A percentile compares a stretch with the other conserved stretches of the same genome.
phyloP scores from a whole-genome alignment of 495 filamentous ascomycete genomes.

The Neurospora sp. region DNA sequence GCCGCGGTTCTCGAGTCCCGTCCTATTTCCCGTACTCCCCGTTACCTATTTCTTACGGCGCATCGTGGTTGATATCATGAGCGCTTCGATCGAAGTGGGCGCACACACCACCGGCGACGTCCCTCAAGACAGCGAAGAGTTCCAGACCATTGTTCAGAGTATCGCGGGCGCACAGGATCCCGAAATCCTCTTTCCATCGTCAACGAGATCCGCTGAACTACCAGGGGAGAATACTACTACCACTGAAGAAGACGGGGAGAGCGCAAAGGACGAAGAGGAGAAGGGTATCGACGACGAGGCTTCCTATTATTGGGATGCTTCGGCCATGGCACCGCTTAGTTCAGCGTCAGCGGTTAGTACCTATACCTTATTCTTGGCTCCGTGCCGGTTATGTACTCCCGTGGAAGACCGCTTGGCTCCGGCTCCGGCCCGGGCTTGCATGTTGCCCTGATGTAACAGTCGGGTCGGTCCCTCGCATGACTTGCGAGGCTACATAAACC shows the following conservation, averaged over 20 bases:
- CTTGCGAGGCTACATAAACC: background rate
- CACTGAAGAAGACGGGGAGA: background rate
- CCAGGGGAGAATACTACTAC: background rate
- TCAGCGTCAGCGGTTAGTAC: conserved; percentile 45
- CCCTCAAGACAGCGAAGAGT: background rate
- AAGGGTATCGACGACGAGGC: conserved; percentile 15
- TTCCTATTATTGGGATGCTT: conserved; percentile 39
- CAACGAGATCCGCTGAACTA: background rate
- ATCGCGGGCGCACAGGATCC: background rate
- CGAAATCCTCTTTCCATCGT: background rate
- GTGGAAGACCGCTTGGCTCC: background rate
- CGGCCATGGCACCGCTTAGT: conserved; percentile 47
- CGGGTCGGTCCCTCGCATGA: conserved; percentile 1
- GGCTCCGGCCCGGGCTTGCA: background rate
- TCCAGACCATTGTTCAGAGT: conserved; percentile 3
- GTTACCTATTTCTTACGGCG: background rate
- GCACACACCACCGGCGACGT: conserved; percentile 2
- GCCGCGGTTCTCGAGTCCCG: background rate
- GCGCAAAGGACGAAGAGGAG: background rate
- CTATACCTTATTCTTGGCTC: conserved; percentile 3
- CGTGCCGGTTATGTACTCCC: background rate
- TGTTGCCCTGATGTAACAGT: background rate
- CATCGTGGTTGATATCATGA: conserved; percentile 5
- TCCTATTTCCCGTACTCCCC: background rate
- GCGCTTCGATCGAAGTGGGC: conserved; percentile 1